Conservation (phyloP, 495 filamentous ascomycete genomes). For the Parachaetomium inaequale region DNA sequence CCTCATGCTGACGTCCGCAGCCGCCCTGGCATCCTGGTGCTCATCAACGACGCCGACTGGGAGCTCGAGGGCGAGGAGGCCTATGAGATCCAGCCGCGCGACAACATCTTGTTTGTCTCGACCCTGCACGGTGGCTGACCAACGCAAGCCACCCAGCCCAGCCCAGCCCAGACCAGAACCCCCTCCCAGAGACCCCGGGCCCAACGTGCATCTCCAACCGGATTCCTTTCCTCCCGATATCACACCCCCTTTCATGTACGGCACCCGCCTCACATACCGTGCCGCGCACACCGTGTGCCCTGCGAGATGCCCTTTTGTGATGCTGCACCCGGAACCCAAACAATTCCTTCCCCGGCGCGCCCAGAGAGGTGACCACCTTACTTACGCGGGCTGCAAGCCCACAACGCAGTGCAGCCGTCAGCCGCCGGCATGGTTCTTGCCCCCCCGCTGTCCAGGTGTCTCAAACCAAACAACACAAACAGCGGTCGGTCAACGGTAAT, state of each 20-base stretch:
- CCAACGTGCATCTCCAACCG: neutral
- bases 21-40: constrained; percentile 91
- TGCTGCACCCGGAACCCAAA: neutral
- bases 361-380: neutral
- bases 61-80: constrained; percentile 91
- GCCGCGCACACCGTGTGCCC: neutral
- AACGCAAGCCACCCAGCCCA: neutral
- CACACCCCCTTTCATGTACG: neutral
- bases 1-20: constrained; percentile 42
- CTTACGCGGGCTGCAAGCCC: neutral
- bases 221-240: neutral
- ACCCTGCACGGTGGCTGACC: constrained; percentile 89
- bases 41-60: constrained; percentile 98
- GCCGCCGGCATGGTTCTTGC: neutral
- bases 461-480: neutral
- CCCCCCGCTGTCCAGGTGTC: neutral
- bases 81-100: constrained; percentile 74
- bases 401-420: neutral
- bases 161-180: too few relatives aligned
- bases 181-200: too few relatives aligned
- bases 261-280: neutral
- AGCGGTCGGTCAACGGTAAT: neutral
- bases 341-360: neutral
- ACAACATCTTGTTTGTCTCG: constrained; percentile 94
- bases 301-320: neutral